Evolutionary conservation across 2,329 filamentous ascomycete species (phyloP).

Genomic region (Penicillium capsulatum): DNA sequence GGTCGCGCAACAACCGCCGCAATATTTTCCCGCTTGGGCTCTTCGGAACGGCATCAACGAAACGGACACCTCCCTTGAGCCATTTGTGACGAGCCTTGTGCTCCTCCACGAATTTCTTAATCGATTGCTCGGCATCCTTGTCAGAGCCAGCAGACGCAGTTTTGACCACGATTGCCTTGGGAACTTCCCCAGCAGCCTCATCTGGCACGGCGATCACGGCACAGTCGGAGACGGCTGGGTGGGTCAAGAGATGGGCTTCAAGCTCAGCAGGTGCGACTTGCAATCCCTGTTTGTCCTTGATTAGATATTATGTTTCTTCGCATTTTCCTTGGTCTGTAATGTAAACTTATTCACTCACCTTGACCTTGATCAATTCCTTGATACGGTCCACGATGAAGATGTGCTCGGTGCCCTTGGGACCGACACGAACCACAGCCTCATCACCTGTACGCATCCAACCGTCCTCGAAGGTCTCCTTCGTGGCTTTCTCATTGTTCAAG

Average conservation of each 20-base stretch:
- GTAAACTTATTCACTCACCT: conserved; percentile 55
- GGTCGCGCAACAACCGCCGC: conserved; percentile 63
- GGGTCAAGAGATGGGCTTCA: conserved; percentile 72
- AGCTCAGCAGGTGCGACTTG: conserved; percentile 83
- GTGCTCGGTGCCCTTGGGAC: conserved; percentile 68
- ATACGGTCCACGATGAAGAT: conserved; percentile 79
- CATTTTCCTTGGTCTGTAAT: too few species aligned
- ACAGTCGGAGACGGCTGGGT: conserved; percentile 70
- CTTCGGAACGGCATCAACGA: conserved; percentile 57
- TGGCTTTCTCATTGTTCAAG: conserved; percentile 79
- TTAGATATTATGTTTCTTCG: too few species aligned
- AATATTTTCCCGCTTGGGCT: conserved; percentile 61
- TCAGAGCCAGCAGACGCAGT: conserved; percentile 50
- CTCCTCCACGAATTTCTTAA: conserved; percentile 56
- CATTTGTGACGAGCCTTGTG: conserved; percentile 61
- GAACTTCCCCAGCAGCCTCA: conserved; percentile 57
- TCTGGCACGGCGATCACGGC: conserved; percentile 72
- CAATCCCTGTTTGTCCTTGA: conserved; percentile 65
- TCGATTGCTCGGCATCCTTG: conserved; percentile 47
- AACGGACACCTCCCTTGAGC: conserved; percentile 58
- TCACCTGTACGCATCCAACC: conserved; percentile 84
- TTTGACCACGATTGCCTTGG: conserved; percentile 62
- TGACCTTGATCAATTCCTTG: conserved; percentile 74
- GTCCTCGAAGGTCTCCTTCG: conserved; percentile 72
- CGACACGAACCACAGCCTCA: conserved; percentile 66